A percentile compares a stretch with the other conserved stretches of the same genome.
These are phyloP conservation scores for Cyphellophora attinorum DNA, from an alignment of 2,329 filamentous ascomycete genomes.

Conservation along the genomic window DNA sequence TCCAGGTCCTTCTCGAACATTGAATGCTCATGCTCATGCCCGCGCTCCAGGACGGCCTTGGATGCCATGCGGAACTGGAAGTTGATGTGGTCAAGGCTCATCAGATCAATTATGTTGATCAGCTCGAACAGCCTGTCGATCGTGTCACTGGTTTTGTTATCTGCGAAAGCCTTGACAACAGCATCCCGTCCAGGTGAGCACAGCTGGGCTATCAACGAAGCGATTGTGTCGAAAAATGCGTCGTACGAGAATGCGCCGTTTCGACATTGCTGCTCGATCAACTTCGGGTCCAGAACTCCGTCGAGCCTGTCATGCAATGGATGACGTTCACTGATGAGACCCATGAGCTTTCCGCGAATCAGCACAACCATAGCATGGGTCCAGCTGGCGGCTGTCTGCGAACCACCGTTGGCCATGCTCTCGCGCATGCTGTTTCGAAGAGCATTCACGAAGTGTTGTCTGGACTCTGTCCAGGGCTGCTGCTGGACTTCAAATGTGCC, in stretches of 20 bases:
- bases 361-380: conserved; percentile 59
- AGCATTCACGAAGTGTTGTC: conserved; percentile 46
- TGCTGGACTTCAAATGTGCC: conserved; percentile 53
- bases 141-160: conserved; percentile 42
- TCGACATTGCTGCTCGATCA: conserved; percentile 48
- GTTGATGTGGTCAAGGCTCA: conserved; percentile 56
- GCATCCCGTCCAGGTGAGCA: conserved; percentile 56
- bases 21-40: conserved; percentile 51
- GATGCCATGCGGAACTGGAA: conserved; percentile 54
- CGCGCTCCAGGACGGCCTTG: conserved; percentile 51
- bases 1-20: conserved; percentile 48
- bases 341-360: conserved; percentile 50
- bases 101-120: conserved; percentile 53
- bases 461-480: conserved; percentile 36
- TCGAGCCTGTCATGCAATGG: conserved; percentile 52
- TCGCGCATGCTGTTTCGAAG: conserved; percentile 42
- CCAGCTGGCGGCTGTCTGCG: conserved; percentile 47
- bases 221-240: conserved; percentile 54
- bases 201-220: conserved; percentile 51
- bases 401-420: conserved; percentile 49
- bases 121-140: conserved; percentile 55
- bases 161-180: conserved; percentile 46
- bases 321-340: conserved; percentile 50
- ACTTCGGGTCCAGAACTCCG: conserved; percentile 50
- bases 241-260: conserved; percentile 55